Percentiles rank a stretch among this genome's conserved stretches.
Evolutionary conservation across 2,329 filamentous ascomycete genomes (phyloP).

Genomic region (Pestalotiopsis sp.): DNA sequence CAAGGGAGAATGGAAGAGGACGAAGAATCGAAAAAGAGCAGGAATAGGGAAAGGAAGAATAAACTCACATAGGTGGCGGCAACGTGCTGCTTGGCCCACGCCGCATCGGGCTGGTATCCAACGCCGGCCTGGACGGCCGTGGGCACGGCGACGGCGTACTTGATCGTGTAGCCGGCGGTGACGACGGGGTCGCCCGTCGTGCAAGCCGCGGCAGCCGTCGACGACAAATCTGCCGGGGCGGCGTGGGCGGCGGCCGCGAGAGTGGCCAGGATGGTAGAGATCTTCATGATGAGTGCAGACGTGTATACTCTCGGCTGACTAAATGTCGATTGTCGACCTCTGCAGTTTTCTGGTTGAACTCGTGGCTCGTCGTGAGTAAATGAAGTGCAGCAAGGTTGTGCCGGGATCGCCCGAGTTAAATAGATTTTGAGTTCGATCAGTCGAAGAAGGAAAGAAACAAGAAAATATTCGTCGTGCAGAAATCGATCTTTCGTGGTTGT

Average conservation of each 20-base stretch:
- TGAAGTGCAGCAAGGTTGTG: neutral
- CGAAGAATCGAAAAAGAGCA: neutral
- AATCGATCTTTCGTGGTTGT: neutral
- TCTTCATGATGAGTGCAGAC: neutral
- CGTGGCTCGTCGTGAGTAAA: neutral
- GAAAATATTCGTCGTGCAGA: neutral
- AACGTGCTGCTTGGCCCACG: conserved; percentile 28
- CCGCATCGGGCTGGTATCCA: conserved; percentile 28
- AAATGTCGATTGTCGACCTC: neutral
- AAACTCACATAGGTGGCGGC: conserved; percentile 29
- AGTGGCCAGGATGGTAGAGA: neutral
- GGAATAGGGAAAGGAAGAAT: neutral
- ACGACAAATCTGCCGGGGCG: neutral
- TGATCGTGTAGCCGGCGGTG: conserved; percentile 33
- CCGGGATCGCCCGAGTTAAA: neutral
- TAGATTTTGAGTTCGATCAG: neutral
- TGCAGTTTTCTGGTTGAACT: neutral
- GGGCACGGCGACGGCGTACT: conserved; percentile 27
- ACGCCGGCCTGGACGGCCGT: conserved; percentile 14
- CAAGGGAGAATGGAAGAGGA: neutral
- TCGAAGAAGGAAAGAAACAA: neutral
- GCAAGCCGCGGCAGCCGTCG: conserved; percentile 19
- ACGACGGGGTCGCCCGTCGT: conserved; percentile 26
- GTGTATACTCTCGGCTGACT: neutral
- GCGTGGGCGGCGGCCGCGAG: neutral